phyloP scores from a whole-genome alignment of 208 protist genomes.

The Trypanosoma lewisi region DNA sequence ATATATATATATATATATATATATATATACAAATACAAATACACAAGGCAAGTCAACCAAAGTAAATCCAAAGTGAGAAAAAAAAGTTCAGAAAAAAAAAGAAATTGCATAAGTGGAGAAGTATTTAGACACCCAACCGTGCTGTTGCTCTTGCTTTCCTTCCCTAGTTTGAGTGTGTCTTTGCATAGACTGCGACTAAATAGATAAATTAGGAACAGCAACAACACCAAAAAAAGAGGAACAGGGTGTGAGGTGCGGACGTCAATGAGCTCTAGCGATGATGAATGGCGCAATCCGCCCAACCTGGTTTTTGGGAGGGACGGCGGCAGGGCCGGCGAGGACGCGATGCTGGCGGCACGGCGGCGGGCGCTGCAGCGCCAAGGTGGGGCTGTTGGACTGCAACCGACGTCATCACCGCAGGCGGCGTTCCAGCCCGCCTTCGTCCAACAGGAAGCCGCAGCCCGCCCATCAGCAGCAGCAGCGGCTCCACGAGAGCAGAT shows the following conservation, averaged over 20 bases:
- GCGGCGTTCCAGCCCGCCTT: not conserved
- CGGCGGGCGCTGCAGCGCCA: slow-evolving; percentile 50
- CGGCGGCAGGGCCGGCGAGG: slow-evolving; percentile 16
- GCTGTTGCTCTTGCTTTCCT: slow-evolving; percentile 4
- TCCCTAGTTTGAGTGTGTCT: not conserved
- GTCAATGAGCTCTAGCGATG: slow-evolving; percentile 51
- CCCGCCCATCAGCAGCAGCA: slow-evolving; percentile 8
- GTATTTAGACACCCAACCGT: not conserved
- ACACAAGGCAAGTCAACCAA: too few relatives aligned
- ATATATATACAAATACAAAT: too few relatives aligned
- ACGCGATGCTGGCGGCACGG: slow-evolving; percentile 62
- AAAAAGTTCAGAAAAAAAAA: not conserved
- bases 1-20: slow-evolving; percentile 1
- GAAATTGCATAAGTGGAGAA: not conserved
- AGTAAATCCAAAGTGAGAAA: too few relatives aligned
- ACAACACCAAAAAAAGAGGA: too few relatives aligned
- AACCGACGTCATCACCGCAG: not conserved
- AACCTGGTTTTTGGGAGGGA: not conserved
- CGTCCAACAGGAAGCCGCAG: too few relatives aligned
- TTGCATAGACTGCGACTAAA: not conserved
- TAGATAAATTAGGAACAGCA: too few relatives aligned
- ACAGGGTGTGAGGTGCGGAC: not conserved
- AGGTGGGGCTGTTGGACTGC: slow-evolving; percentile 40
- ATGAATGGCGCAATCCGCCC: slow-evolving; percentile 39
- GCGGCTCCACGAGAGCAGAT: not conserved